Percentiles rank a stretch among this genome's conserved stretches.
Evolutionary conservation across 2,329 filamentous ascomycete genomes (phyloP).

Genomic region (Phaeosphaeriaceae sp.): DNA sequence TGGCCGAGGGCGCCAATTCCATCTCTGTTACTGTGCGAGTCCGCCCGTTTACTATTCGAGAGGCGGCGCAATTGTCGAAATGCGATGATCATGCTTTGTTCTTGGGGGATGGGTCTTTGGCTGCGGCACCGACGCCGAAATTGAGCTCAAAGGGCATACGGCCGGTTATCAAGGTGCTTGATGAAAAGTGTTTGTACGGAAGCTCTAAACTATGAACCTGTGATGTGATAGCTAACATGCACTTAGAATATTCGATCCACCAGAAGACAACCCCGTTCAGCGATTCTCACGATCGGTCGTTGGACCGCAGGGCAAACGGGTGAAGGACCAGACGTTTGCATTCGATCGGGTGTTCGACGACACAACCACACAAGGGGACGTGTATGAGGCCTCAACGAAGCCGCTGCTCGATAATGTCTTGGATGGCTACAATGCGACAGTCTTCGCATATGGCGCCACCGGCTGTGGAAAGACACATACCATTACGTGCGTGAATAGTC

Average conservation of each 20-base stretch:
- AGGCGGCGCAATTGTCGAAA: conserved; percentile 86
- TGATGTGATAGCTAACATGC: conserved; percentile 24
- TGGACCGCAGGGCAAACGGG: conserved; percentile 75
- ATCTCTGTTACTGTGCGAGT: conserved; percentile 65
- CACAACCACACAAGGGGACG: conserved; percentile 86
- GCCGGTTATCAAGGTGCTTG: conserved; percentile 93
- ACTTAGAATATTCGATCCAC: conserved; percentile 89
- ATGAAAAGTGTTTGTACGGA: conserved; percentile 90
- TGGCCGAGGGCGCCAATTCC: conserved; percentile 56
- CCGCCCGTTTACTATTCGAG: conserved; percentile 78
- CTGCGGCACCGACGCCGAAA: conserved; percentile 83
- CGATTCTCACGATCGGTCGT: conserved; percentile 84
- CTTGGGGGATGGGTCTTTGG: conserved; percentile 94
- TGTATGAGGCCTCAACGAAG: conserved; percentile 93
- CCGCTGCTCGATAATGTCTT: conserved; percentile 91
- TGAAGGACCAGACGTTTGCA: conserved; percentile 96
- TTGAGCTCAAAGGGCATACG: conserved; percentile 84
- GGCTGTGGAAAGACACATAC: conserved; percentile 99
- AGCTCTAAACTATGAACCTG: background rate
- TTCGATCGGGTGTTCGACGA: conserved; percentile 98
- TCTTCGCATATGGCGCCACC: conserved; percentile 97
- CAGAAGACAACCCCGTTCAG: conserved; percentile 91
- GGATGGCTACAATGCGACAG: conserved; percentile 97
- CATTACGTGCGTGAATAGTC: conserved; percentile 61
- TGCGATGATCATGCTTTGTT: conserved; percentile 88